Conservation (phyloP, 192 early-diverging fungal genomes). For the Coemansia sp. region DNA sequence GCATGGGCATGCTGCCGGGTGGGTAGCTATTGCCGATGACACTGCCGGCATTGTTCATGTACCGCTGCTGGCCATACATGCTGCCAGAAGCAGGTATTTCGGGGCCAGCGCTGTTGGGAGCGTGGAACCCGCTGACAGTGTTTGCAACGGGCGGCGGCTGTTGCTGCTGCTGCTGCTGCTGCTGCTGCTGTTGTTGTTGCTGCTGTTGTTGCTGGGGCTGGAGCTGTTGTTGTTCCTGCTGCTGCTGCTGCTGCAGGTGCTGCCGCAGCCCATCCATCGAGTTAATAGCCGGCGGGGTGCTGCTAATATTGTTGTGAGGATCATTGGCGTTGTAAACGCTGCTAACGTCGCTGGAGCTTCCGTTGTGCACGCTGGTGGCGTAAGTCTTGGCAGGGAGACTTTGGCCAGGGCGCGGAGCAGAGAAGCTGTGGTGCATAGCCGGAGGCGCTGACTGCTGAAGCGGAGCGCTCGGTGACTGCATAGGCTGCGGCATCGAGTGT, state of each 20-base stretch:
- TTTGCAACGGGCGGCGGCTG: background rate
- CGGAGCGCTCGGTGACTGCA: background rate
- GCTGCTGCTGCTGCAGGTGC: background rate
- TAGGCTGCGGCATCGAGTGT: slow-evolving; percentile 2
- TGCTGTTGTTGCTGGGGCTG: background rate
- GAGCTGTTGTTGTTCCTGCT: slow-evolving; percentile 4
- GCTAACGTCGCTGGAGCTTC: background rate
- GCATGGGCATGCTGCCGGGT: background rate
- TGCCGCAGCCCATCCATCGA: background rate
- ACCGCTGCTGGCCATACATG: background rate
- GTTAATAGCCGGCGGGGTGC: slow-evolving; percentile 5
- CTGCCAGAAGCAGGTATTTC: background rate
- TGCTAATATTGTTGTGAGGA: slow-evolving; percentile 1
- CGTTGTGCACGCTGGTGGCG: background rate
- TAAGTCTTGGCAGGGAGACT: background rate
- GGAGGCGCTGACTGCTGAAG: slow-evolving; percentile 3
- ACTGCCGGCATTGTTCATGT: slow-evolving; percentile 1
- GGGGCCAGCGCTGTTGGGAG: slow-evolving; percentile 5
- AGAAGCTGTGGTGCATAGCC: background rate
- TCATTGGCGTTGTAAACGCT: slow-evolving; percentile 7
- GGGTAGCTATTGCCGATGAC: slow-evolving; percentile 16
- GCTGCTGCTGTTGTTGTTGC: background rate
- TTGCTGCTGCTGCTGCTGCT: slow-evolving; percentile 5
- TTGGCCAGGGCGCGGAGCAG: background rate
- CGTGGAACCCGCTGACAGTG: background rate